Conservation (phyloP, 345 rosid genomes). For the Eucalyptus pauciflora region DNA sequence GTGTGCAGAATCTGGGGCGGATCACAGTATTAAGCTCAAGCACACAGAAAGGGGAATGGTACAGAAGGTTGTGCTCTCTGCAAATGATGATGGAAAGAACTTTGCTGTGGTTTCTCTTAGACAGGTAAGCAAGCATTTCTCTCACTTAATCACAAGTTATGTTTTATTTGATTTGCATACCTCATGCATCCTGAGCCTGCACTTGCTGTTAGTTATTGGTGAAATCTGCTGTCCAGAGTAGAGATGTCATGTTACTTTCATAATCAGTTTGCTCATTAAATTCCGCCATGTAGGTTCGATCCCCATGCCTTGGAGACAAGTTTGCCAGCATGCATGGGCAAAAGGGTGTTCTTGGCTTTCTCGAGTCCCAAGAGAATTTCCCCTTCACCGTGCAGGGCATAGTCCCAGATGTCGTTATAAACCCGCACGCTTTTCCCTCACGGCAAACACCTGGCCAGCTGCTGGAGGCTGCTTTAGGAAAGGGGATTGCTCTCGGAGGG, state of each 20-base stretch:
- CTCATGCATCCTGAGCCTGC: not conserved
- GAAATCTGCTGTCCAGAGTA: not conserved
- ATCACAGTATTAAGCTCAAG: conserved; percentile 76
- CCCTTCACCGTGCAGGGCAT: conserved; percentile 87
- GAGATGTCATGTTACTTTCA: not conserved
- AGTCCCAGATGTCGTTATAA: conserved; percentile 85
- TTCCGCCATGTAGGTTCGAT: conserved; percentile 43
- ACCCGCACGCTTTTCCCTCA: conserved; percentile 91
- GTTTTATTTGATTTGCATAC: not conserved
- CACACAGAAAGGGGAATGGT: conserved; percentile 91
- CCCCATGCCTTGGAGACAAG: conserved; percentile 88
- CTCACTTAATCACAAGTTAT: not conserved
- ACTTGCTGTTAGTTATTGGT: not conserved
- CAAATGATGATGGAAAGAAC: conserved; percentile 93
- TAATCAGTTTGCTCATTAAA: not conserved
- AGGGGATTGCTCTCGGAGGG: conserved; percentile 78
- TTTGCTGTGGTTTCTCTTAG: conserved; percentile 78
- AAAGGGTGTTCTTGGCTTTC: conserved; percentile 86
- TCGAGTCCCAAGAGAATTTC: conserved; percentile 88
- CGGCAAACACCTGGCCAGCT: conserved; percentile 94
- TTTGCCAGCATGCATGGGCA: conserved; percentile 98
- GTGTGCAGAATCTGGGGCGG: conserved; percentile 70
- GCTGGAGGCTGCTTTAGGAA: conserved; percentile 86
- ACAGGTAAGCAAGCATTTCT: conserved; percentile 37
- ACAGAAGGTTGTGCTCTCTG: conserved; percentile 78